Base-by-base conservation (phyloP, 306 rosid genomes). In the Dalbergia cultrata region DNA sequence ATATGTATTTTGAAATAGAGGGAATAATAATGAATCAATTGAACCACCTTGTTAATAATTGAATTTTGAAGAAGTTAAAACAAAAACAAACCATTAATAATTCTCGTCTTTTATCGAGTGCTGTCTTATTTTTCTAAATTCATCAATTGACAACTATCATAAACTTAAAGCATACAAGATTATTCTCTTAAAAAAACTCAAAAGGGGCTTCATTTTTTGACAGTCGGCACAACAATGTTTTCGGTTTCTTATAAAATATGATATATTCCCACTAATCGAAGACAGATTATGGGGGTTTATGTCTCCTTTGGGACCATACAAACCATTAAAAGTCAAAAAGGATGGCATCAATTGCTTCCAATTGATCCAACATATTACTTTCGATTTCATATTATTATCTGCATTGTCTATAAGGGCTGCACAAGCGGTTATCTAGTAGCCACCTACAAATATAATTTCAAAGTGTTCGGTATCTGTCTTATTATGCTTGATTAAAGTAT, bases 301-400 rank as follows among this genome's bases (percentile, higher is more conserved):
- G 92, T 85, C 87, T 57, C 89, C 88, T 26, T 43, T 10, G 76
- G 71, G 39, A 84, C 79, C 83, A 78, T 78, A 79, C 86, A 87
- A 84, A 72, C 68, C 67, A 44, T 43, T 49, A 66, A 88, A 90
- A 88, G 94, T 92, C 91, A 86, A 85, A 82, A 90, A 85, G 67
- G 78, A 83, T 80, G 86, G 81, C 72, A 50, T 54, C 37, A 54
- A 9, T 22, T 89, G 98, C 83, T 87, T 83, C 93, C 90, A 68
- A 59, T 82, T 80, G 87, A 85, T 84, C 89, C 75, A 88, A 88
- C 94, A 92, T 68, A 53, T 72, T 85, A 78, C 86, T 79, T 81
- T 88, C 56, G 64, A 75, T 79, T 74, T 45, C 82, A 77, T 17
- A 75, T 74, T 71, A 61, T 21, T 13, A 65, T 59, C 18, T 65